Evolutionary conservation across 805 yeast genomes (phyloP).

Genomic region (Candida yuanshanica): DNA sequence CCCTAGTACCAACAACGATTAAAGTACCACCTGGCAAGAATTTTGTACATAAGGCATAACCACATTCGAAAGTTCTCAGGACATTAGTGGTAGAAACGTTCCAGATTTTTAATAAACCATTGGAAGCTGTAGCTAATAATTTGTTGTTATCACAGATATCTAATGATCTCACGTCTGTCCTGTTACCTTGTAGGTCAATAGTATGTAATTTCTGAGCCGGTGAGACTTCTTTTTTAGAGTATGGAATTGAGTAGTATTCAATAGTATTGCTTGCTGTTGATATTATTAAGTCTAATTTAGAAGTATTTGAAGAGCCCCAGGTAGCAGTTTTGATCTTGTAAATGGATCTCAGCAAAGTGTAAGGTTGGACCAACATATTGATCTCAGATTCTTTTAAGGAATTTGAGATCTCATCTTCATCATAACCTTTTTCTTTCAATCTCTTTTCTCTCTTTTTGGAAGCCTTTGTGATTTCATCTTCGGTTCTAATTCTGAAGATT

Average conservation of each 20-base stretch:
- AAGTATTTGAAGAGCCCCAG: constrained; percentile 50
- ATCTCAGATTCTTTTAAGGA: constrained; percentile 43
- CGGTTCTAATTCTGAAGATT: constrained; percentile 67
- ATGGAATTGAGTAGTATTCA: constrained; percentile 64
- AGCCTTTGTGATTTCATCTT: constrained; percentile 75
- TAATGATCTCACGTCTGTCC: constrained; percentile 81
- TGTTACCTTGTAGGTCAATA: constrained; percentile 78
- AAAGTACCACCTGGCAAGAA: constrained; percentile 91
- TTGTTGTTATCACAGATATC: constrained; percentile 78
- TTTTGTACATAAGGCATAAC: constrained; percentile 73
- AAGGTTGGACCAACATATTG: constrained; percentile 60
- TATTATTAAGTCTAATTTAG: constrained; percentile 54
- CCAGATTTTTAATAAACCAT: constrained; percentile 88
- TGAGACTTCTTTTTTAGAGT: constrained; percentile 46
- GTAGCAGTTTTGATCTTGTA: constrained; percentile 59
- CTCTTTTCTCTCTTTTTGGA: constrained; percentile 72
- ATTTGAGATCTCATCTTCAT: constrained; percentile 51
- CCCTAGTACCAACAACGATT: constrained; percentile 82
- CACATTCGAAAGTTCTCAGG: constrained; percentile 82
- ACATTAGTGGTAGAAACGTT: constrained; percentile 69
- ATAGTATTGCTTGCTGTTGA: constrained; percentile 71
- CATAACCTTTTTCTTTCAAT: constrained; percentile 62
- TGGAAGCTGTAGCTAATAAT: constrained; percentile 82
- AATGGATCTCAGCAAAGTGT: constrained; percentile 57
- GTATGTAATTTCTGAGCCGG: constrained; percentile 44